Conservation (phyloP, 345 rosid genomes). For the Linum lewisii region DNA sequence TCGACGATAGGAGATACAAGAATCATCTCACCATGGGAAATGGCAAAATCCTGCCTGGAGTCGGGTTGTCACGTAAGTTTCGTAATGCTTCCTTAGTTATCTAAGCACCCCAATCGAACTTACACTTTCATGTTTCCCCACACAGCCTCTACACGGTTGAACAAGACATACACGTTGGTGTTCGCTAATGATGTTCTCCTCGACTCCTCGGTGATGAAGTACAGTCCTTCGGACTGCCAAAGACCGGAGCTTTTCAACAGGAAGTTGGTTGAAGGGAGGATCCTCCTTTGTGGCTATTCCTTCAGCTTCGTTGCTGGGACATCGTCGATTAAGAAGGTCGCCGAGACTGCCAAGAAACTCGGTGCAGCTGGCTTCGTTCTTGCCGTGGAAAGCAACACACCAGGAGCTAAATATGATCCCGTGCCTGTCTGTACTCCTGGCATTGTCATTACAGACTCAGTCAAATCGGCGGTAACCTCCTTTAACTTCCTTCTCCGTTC, state of each 20-base stretch:
- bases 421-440: constrained; percentile 88
- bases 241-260: constrained; percentile 81
- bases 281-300: constrained; percentile 98
- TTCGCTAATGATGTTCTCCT: constrained; percentile 93
- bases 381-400: constrained; percentile 92
- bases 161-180: constrained; percentile 70
- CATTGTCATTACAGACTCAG: constrained; percentile 69
- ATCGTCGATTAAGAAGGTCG: constrained; percentile 89
- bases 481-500: not conserved
- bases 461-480: constrained; percentile 66
- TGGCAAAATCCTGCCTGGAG: constrained; percentile 78
- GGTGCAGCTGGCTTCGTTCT: constrained; percentile 97
- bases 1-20: constrained; percentile 92
- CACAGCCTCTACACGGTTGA: constrained; percentile 80
- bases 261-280: constrained; percentile 76
- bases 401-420: constrained; percentile 93
- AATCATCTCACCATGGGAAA: constrained; percentile 81
- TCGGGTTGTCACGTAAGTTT: constrained; percentile 81
- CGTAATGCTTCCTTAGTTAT: not conserved
- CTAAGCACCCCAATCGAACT: not conserved
- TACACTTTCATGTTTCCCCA: too few relatives aligned
- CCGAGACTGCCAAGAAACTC: constrained; percentile 85
- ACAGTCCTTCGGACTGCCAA: constrained; percentile 92
- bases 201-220: constrained; percentile 61
- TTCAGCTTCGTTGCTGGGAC: constrained; percentile 93